Percentiles rank a stretch among this genome's conserved stretches.
Conservation (phyloP, 257 asterid species). For the Rhazya stricta region DNA sequence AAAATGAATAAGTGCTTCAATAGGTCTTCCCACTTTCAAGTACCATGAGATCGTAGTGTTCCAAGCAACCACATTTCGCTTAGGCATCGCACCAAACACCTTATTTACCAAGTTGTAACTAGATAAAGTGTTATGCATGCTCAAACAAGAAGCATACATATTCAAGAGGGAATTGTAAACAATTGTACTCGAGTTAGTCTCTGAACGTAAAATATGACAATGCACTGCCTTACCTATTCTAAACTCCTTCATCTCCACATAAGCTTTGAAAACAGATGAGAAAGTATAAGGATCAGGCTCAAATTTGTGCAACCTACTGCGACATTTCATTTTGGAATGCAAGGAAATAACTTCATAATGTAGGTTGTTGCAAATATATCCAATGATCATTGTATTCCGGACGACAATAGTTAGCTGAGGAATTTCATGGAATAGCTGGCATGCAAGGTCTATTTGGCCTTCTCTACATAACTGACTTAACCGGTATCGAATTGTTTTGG, state of each 20-base stretch:
- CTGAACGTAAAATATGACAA: slow-evolving; percentile 61
- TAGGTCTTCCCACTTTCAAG: slow-evolving; percentile 38
- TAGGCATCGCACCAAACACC: slow-evolving; percentile 59
- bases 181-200: slow-evolving; percentile 55
- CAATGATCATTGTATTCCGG: slow-evolving; percentile 85
- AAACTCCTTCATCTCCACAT: slow-evolving; percentile 60
- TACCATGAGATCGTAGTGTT: slow-evolving; percentile 67
- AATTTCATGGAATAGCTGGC: slow-evolving; percentile 80
- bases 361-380: slow-evolving; percentile 64
- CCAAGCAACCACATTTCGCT: slow-evolving; percentile 75
- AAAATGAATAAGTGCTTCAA: slow-evolving; percentile 50
- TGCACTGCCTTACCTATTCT: slow-evolving; percentile 71
- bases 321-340: slow-evolving; percentile 47
- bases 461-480: slow-evolving; percentile 65
- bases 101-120: slow-evolving; percentile 45
- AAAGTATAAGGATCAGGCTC: slow-evolving; percentile 76
- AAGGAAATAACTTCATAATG: slow-evolving; percentile 61
- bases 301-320: slow-evolving; percentile 16
- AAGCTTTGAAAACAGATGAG: slow-evolving; percentile 83
- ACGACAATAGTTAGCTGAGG: slow-evolving; percentile 80
- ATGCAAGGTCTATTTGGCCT: slow-evolving; percentile 57
- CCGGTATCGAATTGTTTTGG: slow-evolving; percentile 75
- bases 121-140: slow-evolving; percentile 18
- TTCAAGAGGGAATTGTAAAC: slow-evolving; percentile 76
- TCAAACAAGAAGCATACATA: slow-evolving; percentile 63